These are phyloP conservation scores for Micromonas pusilla DNA, from an alignment of 139 green algal species.

Conservation along the genomic window DNA sequence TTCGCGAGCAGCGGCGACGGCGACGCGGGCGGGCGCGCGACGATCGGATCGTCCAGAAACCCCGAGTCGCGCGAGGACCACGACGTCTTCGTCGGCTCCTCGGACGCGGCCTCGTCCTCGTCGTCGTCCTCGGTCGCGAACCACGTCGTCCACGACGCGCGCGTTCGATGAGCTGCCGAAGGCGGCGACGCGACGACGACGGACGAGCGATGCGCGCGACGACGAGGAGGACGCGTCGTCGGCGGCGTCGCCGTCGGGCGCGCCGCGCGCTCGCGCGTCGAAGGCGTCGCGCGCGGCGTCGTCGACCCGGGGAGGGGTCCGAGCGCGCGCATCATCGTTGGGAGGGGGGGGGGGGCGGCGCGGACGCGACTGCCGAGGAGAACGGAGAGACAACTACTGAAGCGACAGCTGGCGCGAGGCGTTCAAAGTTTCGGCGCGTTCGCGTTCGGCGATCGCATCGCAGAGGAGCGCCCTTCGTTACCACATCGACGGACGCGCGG, in stretches of 20 bases:
- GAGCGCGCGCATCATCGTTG: no score
- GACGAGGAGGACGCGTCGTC: background rate
- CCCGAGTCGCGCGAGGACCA: no score
- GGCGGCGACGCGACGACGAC: no score
- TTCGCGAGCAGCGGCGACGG: conserved; percentile 45
- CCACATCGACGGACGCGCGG: no score
- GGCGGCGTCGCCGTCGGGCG: background rate
- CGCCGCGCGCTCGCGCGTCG: background rate
- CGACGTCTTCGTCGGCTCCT: no score
- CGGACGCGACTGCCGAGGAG: background rate
- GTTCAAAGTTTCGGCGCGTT: background rate
- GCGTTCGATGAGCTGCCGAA: background rate
- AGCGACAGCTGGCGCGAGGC: background rate
- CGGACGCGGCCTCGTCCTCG: background rate
- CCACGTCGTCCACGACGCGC: background rate
- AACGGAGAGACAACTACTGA: background rate
- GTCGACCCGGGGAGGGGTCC: no score
- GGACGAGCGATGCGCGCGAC: background rate
- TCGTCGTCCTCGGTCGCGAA: background rate
- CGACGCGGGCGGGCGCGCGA: conserved; percentile 30
- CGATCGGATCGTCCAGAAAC: conserved; percentile 38
- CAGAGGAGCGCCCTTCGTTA: no score
- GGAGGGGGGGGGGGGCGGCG: no score
- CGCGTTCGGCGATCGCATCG: no score
- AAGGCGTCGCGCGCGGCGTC: background rate